These are phyloP conservation scores for Phalaenopsis equestris DNA, from an alignment of 106 monocot species.

Conservation along the genomic window DNA sequence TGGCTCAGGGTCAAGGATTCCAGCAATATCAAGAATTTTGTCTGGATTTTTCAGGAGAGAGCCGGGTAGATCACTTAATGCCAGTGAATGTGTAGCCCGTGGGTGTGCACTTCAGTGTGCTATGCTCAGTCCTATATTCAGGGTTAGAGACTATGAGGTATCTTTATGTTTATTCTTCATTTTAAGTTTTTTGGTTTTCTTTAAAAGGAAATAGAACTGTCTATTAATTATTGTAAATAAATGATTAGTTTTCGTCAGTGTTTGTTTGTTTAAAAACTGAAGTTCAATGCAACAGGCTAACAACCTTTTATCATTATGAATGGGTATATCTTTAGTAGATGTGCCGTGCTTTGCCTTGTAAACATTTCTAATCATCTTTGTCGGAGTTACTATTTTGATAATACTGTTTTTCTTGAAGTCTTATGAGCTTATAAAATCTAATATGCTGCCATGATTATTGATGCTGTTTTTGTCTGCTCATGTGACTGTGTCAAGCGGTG, in stretches of 20 bases:
- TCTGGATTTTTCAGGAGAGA: slow-evolving; percentile 49
- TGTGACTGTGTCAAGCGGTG: not conserved
- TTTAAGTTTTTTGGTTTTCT: not conserved
- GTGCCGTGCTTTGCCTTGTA: not conserved
- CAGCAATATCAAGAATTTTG: slow-evolving; percentile 48
- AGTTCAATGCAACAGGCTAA: not conserved
- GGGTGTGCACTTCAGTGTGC: slow-evolving; percentile 77
- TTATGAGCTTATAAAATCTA: not conserved
- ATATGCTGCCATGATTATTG: not conserved
- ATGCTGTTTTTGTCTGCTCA: not conserved
- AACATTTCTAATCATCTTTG: not conserved
- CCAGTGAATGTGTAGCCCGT: slow-evolving; percentile 73
- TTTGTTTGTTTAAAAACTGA: not conserved
- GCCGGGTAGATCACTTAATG: slow-evolving; percentile 59
- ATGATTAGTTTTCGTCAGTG: not conserved
- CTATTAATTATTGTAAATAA: not conserved
- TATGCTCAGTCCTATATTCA: slow-evolving; percentile 71
- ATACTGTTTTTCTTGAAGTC: not conserved
- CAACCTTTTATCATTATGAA: not conserved
- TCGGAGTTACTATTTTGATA: not conserved
- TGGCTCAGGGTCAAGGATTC: slow-evolving; percentile 84
- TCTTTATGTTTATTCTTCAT: not conserved
- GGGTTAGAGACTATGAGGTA: slow-evolving; percentile 78
- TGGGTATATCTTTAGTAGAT: not conserved
- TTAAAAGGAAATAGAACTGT: not conserved